Conservation (phyloP, 2,329 filamentous ascomycete genomes). For the Penicillium psychrosexuale region DNA sequence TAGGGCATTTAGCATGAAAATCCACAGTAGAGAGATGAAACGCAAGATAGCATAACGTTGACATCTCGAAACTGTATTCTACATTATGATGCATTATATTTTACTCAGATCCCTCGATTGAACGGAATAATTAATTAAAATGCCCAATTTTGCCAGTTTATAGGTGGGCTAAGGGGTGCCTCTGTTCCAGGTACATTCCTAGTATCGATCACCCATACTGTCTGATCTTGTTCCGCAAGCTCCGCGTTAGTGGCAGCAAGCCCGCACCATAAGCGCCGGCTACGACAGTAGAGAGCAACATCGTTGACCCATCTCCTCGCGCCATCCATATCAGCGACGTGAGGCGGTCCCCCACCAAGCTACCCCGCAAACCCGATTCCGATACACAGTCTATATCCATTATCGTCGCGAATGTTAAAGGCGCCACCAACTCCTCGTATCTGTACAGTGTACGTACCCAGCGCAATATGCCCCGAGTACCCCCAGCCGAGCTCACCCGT, state of each 20-base stretch:
- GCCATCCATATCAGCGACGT: conserved; percentile 10
- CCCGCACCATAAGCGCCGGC: conserved; percentile 2
- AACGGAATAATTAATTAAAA: no score
- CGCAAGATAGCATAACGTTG: neutral
- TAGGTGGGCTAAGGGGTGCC: neutral
- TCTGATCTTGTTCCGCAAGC: conserved; percentile 3
- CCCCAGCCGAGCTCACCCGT: neutral
- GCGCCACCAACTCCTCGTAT: neutral
- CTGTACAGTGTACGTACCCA: neutral
- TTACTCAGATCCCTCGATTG: neutral
- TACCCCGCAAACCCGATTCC: neutral
- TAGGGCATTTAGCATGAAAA: neutral
- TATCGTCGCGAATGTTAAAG: neutral
- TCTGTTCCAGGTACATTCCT: neutral
- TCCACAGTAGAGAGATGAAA: neutral
- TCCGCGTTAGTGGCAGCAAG: conserved; percentile 2
- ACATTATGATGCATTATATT: neutral
- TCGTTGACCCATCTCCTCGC: conserved; percentile 4
- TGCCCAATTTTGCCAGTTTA: no score
- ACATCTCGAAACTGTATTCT: neutral
- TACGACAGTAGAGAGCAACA: conserved; percentile 3
- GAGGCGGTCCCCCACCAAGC: conserved; percentile 1
- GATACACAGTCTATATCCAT: neutral
- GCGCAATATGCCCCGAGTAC: neutral
- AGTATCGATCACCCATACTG: conserved; percentile 1